Base-by-base conservation (phyloP, 78 protist genomes). In the Dictyostelium intermedium region DNA sequence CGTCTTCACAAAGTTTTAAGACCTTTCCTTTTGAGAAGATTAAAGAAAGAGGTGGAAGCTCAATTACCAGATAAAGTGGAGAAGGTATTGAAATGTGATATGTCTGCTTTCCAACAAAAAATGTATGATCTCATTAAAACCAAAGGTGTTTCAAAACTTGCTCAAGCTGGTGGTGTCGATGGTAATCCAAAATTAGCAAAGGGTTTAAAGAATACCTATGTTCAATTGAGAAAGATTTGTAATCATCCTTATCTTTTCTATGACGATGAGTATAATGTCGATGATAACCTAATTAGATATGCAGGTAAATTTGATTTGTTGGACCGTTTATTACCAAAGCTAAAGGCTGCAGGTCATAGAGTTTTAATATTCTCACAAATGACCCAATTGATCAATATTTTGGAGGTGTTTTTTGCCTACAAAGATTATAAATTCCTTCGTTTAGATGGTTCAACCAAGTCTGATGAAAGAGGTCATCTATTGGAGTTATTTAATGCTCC, bases 241-340 rank as follows among this genome's bases (percentile, higher is more conserved):
- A 97, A 98, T 87, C 99, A 98, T 86, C 99, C 99, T 25, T 98
- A 97, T 84, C 91, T 98, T 23, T 96, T 98, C 45, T 91, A 96
- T 25, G 99, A 98, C 20, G 98, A 84, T 5, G 99, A 98, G 1
- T 82, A 76, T 47, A 39, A 81, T 10, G 34, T 83, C 37, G 96
- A 92, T 78, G 80, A 72, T n/a, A 56, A 91, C 41, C 10, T 95
- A 63, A 91, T 91, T 27, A 72, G 85, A 45, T 81, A 43, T 47
- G 82, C 96, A 2, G 99, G 99, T 25, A 99, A 99, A 94, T 50
- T 99, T 93, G 66, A 30, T 56, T 70, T 99, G 2, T 92, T 99
- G n/a, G 99, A 98, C 93, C 72, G 80, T 60, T 92, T 99, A 50
- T 82, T 99, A 72, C 82, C 76, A 18, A 79, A 85, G 50, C 95